Evolutionary conservation across 140 eudicot genomes (phyloP), one percentile per base, ranked within the genome.

Genomic region (Anethum foeniculum): DNA sequence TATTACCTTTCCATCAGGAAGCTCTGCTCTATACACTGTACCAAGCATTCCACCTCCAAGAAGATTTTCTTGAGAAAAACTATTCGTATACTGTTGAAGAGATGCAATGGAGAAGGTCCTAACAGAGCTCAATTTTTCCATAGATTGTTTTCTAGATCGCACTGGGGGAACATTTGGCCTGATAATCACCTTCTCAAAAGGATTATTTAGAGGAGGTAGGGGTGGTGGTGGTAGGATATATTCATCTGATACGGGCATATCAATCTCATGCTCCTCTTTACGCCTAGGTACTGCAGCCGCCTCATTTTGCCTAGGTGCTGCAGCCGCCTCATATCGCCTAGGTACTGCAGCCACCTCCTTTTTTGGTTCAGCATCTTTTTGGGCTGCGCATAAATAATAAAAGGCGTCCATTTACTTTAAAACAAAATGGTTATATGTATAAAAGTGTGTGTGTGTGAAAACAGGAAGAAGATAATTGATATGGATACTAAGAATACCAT

Each of bases 41-140:
- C 96, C 94, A 27, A 94, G 86, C 86, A 65, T 80, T 80, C 98
- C 97, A 54, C 82, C 80, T 68, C 98, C 98, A 7, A 94, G 77
- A 79, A 92, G 89, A 89, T 90, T 90, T 76, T 89, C 94, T 85
- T 86, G 91, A 81, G 97, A 94, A 80, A 94, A 94, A 86, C 98
- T 94, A 79, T 90, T 77, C 58, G 97, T 92, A 83, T 83, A 89
- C 78, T 90, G 88, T 77, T 92, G 98, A 77, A 94, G 96, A 62
- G 92, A 86, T 30, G 96, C 98, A 76, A 94, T 88, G 48, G 97
- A 88, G 85, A 84, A 94, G 77, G 86, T 82, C 86, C 89, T 86
- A 25, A 81, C 87, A 82, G 91, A 86, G 82, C 85, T 84, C 28
- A 89, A 69, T 75, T n/a, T 85, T 83, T 71, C 81, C 23, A 81